These are phyloP conservation scores for Detonula confervacea DNA, from an alignment of 352 stramenopile species.

Conservation along the genomic window DNA sequence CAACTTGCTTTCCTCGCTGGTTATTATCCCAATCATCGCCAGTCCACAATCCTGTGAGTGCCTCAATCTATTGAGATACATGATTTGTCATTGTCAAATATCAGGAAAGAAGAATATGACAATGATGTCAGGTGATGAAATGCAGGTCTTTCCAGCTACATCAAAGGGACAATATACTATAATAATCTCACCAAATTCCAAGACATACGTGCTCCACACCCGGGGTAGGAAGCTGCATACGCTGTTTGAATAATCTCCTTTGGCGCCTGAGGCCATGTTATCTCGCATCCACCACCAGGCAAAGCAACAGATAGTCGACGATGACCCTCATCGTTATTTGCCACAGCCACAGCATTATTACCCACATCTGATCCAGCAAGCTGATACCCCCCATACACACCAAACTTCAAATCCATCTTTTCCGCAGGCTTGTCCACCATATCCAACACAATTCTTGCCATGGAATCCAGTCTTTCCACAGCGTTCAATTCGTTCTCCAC, in stretches of 20 bases:
- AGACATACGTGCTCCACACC: conserved; percentile 51
- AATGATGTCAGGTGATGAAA: too few relatives aligned
- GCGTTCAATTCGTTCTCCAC: conserved; percentile 29
- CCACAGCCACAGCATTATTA: not conserved
- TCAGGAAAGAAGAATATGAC: not conserved
- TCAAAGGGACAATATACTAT: too few relatives aligned
- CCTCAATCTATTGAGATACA: conserved; percentile 43
- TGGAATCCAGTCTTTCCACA: conserved; percentile 31
- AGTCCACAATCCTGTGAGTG: conserved; percentile 59
- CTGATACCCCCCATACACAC: conserved; percentile 14
- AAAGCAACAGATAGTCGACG: conserved; percentile 41
- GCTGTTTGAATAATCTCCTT: conserved; percentile 27
- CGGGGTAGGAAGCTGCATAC: conserved; percentile 55
- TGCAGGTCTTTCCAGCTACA: too few relatives aligned
- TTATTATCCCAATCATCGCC: conserved; percentile 67
- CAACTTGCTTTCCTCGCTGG: conserved; percentile 45
- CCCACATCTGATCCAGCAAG: not conserved
- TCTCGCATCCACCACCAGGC: conserved; percentile 49
- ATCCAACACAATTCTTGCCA: conserved; percentile 3
- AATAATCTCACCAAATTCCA: conserved; percentile 56
- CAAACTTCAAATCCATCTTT: conserved; percentile 38
- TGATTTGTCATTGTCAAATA: conserved; percentile 10
- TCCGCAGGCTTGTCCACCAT: conserved; percentile 22
- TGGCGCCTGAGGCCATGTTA: conserved; percentile 48
- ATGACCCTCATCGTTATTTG: not conserved